Evolutionary conservation across 2,329 filamentous ascomycete genomes (phyloP).

Genomic region (Sporothrix pseudoabietina): DNA sequence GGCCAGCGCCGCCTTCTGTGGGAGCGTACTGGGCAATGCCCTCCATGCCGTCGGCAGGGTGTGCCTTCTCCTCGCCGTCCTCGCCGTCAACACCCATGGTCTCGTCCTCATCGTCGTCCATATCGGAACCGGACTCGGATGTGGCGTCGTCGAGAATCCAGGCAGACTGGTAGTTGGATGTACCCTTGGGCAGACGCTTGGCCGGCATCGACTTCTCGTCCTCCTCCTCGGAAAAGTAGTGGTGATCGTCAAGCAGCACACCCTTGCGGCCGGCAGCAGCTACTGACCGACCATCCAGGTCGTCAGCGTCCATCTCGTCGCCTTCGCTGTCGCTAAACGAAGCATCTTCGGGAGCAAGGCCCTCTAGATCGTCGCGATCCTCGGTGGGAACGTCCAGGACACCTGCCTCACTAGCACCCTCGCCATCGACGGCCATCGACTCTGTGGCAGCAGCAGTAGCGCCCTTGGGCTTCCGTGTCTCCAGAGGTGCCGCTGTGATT

Average conservation of each 20-base stretch:
- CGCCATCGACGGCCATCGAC: constrained; percentile 67
- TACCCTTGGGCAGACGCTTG: constrained; percentile 82
- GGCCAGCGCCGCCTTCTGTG: constrained; percentile 67
- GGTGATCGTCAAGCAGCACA: constrained; percentile 91
- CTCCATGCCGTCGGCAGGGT: constrained; percentile 71
- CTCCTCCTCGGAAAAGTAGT: constrained; percentile 94
- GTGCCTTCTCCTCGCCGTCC: constrained; percentile 64
- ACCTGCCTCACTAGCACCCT: constrained; percentile 49
- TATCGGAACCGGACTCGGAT: constrained; percentile 81
- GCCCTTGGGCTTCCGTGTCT: constrained; percentile 59
- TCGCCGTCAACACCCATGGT: constrained; percentile 40
- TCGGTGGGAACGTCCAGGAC: constrained; percentile 69
- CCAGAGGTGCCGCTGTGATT: constrained; percentile 74
- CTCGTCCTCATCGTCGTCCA: constrained; percentile 65
- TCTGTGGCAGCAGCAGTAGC: constrained; percentile 42
- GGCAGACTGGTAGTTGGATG: constrained; percentile 89
- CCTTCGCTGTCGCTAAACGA: constrained; percentile 58
- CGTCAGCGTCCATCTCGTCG: constrained; percentile 55
- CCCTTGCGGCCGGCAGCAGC: constrained; percentile 67
- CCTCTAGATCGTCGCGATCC: constrained; percentile 79
- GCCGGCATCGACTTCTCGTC: constrained; percentile 61
- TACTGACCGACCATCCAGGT: constrained; percentile 49
- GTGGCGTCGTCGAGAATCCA: constrained; percentile 83
- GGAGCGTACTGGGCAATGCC: constrained; percentile 66
- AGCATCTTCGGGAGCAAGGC: constrained; percentile 83